A percentile compares a stretch with the other conserved stretches of the same genome.
phyloP scores from a whole-genome alignment of 805 yeast genomes.

The Vanderwaltozyma yarrowii region DNA sequence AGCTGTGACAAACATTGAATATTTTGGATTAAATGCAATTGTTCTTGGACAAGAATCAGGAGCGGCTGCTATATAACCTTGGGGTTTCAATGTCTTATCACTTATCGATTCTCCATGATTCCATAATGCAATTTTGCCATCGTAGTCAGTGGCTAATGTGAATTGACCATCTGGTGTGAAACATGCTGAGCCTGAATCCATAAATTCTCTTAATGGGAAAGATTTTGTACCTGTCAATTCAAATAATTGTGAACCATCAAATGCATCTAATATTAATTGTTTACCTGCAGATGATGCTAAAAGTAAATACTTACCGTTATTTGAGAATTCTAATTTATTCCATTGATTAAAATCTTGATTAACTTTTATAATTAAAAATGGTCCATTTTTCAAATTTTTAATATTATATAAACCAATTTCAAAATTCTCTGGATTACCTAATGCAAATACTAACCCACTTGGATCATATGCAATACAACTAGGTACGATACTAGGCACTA shows the following conservation, averaged over 20 bases:
- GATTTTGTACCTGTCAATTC: conserved; percentile 40
- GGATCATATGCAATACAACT: conserved; percentile 68
- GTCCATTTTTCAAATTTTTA: conserved; percentile 47
- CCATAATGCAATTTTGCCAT: conserved; percentile 45
- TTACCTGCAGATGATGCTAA: conserved; percentile 45
- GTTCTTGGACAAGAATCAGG: conserved; percentile 33
- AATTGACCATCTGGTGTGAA: conserved; percentile 60
- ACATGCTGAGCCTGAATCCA: conserved; percentile 47
- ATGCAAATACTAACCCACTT: conserved; percentile 70
- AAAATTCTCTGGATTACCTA: conserved; percentile 38
- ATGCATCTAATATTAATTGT: conserved; percentile 63
- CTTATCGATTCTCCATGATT: conserved; percentile 31
- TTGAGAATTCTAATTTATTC: conserved; percentile 68
- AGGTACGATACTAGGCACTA: conserved; percentile 44
- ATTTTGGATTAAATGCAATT: conserved; percentile 33
- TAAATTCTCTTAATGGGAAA: conserved; percentile 34
- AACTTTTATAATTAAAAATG: conserved; percentile 38
- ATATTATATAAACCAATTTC: conserved; percentile 52
- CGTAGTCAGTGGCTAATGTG: conserved; percentile 50
- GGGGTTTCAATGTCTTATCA: conserved; percentile 18
- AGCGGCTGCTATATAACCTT: conserved; percentile 21
- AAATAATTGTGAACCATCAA: conserved; percentile 43
- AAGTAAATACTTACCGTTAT: conserved; percentile 57
- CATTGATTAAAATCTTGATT: conserved; percentile 34
- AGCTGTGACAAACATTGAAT: conserved; percentile 30